Conservation (phyloP, 768 basidiomycete species). For the Leccinum boreale region DNA sequence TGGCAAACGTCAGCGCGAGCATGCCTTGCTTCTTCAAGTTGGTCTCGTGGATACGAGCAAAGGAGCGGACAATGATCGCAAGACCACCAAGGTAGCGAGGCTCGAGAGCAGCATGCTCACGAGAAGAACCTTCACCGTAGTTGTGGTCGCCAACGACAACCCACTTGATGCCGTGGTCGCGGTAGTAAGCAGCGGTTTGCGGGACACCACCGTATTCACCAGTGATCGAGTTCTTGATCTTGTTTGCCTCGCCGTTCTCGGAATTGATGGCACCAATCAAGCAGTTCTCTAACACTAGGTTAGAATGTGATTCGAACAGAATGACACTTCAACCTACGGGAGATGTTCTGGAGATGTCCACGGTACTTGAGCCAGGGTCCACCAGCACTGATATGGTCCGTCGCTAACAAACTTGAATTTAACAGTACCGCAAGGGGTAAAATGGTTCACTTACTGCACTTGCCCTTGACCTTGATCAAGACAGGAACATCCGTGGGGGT, state of each 20-base stretch:
- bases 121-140: conserved; percentile 98
- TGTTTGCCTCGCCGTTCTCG: conserved; percentile 96
- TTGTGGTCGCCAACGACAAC: conserved; percentile 95
- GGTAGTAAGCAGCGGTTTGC: conserved; percentile 82
- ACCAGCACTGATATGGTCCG: conserved; percentile 95
- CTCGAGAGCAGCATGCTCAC: conserved; percentile 96
- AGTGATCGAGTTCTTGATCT: conserved; percentile 85
- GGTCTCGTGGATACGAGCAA: conserved; percentile 97
- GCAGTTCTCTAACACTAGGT: conserved; percentile 71
- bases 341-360: conserved; percentile 98
- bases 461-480: conserved; percentile 98
- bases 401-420: conserved; percentile 43
- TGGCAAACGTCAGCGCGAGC: conserved; percentile 91
- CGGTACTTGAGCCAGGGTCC: conserved; percentile 99
- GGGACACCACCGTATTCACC: conserved; percentile 87
- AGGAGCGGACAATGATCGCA: conserved; percentile 94
- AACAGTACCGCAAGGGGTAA: neutral
- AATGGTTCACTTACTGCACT: conserved; percentile 76
- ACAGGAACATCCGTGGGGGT: conserved; percentile 85
- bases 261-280: conserved; percentile 96
- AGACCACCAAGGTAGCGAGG: conserved; percentile 93
- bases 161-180: conserved; percentile 89
- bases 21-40: conserved; percentile 99
- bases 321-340: conserved; percentile 50
- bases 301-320: conserved; percentile 1